A percentile compares a stretch with the other conserved stretches of the same genome.
Evolutionary conservation across 495 filamentous ascomycete genomes (phyloP).

Genomic region (Penicillium mononematosum): DNA sequence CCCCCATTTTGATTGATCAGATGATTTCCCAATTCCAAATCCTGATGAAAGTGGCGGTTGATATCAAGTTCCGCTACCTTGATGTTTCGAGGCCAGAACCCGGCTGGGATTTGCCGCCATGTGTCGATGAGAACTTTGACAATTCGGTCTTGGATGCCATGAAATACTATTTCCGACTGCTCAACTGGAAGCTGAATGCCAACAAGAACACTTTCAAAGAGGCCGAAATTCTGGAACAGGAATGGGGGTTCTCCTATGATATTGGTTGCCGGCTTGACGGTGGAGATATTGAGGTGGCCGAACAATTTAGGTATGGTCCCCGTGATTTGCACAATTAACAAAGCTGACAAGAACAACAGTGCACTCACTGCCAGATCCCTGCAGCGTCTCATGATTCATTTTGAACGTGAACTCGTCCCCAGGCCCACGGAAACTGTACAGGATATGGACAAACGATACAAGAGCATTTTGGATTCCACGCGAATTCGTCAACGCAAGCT

Average conservation of each 20-base stretch:
- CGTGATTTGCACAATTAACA: conserved; percentile 1
- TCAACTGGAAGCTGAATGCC: conserved; percentile 94
- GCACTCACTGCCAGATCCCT: conserved; percentile 89
- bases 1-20: conserved; percentile 88
- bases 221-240: conserved; percentile 93
- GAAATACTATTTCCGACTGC: conserved; percentile 94
- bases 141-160: conserved; percentile 91
- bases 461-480: conserved; percentile 89
- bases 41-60: conserved; percentile 82
- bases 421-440: conserved; percentile 75
- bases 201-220: conserved; percentile 99
- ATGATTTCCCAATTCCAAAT: conserved; percentile 97
- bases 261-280: conserved; percentile 84
- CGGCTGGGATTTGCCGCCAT: conserved; percentile 92
- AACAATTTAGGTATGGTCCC: conserved; percentile 78
- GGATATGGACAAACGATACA: conserved; percentile 96
- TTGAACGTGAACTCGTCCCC: conserved; percentile 84
- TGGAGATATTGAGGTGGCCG: conserved; percentile 96
- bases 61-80: conserved; percentile 86
- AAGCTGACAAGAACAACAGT: conserved; percentile 38
- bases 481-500: conserved; percentile 89
- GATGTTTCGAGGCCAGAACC: conserved; percentile 81
- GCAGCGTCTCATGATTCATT: conserved; percentile 80
- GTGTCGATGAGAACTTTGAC: conserved; percentile 96
- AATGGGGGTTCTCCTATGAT: conserved; percentile 94